These are phyloP conservation scores for Phlebopus sp. DNA, from an alignment of 1,284 basidiomycete genomes.

Conservation along the genomic window DNA sequence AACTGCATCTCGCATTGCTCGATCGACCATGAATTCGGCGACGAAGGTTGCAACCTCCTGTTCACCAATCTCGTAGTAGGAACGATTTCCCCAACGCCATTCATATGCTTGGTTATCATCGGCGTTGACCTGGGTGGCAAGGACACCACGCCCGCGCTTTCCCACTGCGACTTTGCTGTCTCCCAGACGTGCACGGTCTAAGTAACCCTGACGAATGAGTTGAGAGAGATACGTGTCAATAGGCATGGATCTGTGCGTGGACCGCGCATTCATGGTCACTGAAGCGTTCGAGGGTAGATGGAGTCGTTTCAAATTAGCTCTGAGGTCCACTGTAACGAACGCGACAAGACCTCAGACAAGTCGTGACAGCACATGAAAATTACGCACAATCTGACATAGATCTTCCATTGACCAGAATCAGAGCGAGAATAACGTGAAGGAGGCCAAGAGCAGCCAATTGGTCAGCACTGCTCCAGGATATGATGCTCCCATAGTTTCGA, in stretches of 20 bases:
- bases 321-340: conserved; percentile 48
- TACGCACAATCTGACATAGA: conserved; percentile 62
- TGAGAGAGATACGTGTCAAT: conserved; percentile 57
- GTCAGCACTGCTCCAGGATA: conserved; percentile 66
- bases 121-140: conserved; percentile 42
- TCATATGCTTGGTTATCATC: conserved; percentile 58
- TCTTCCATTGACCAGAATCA: conserved; percentile 70
- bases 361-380: conserved; percentile 4
- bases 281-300: conserved; percentile 44
- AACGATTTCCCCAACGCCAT: conserved; percentile 79
- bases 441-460: conserved; percentile 63
- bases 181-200: conserved; percentile 57
- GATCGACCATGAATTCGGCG: conserved; percentile 71
- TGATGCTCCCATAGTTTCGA: conserved; percentile 56
- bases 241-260: conserved; percentile 45
- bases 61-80: conserved; percentile 72
- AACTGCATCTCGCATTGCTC: conserved; percentile 33
- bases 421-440: conserved; percentile 65
- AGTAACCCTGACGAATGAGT: conserved; percentile 63
- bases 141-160: conserved; percentile 50
- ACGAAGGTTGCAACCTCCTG: conserved; percentile 60
- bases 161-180: conserved; percentile 39
- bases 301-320: conserved; percentile 58
- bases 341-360: conserved; percentile 8
- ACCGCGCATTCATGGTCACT: conserved; percentile 47